Base-by-base conservation (phyloP, 768 basidiomycete genomes). In the Lyophyllum atratum region DNA sequence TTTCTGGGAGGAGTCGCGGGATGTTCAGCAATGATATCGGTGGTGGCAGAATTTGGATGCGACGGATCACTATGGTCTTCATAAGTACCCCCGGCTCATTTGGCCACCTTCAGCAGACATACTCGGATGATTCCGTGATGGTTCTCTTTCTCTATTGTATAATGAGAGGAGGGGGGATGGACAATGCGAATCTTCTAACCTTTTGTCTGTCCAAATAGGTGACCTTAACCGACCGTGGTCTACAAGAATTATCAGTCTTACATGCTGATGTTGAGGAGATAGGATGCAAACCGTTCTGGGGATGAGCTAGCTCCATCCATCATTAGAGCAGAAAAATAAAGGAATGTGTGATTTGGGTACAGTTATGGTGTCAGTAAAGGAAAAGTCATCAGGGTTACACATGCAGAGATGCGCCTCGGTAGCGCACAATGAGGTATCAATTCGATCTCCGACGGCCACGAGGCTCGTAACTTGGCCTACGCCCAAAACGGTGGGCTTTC, bases 161-260 rank as follows among this genome's bases (percentile, higher is more conserved):
- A 59, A 65, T 60, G 55, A 60, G 58, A 46, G 40, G 26, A 5
- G 15, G n/a, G 48, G 22, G 1, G 17, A 26, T 33, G 42, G 26
- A 56, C 39, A 54, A 51, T 54, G 52, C 14, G 45, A 47, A 59
- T 24, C 19, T 48, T 12, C 43, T 44, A 61, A 72, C 74, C 71
- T 76, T 76, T 65, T 69, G 69, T 63, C 69, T 68, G 45, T 69
- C 70, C 59, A 70, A 64, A 61, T 75, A 73, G 5, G 72, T 75
- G 42, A 66, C 55, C 56, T 67, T 73, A 22, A 67, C 66, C 7
- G 52, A 48, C n/a, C n/a, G n/a, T 49, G 56, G 60, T 54, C 58
- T 60, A 26, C n/a, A 22, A 59, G 43, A 46, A 37, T 28, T 39
- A 58, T 53, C 19, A 60, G 22, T 28, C 26, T 46, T 25, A 40